Conservation (phyloP, 768 basidiomycete genomes). For the Rhizopogon salebrosus region DNA sequence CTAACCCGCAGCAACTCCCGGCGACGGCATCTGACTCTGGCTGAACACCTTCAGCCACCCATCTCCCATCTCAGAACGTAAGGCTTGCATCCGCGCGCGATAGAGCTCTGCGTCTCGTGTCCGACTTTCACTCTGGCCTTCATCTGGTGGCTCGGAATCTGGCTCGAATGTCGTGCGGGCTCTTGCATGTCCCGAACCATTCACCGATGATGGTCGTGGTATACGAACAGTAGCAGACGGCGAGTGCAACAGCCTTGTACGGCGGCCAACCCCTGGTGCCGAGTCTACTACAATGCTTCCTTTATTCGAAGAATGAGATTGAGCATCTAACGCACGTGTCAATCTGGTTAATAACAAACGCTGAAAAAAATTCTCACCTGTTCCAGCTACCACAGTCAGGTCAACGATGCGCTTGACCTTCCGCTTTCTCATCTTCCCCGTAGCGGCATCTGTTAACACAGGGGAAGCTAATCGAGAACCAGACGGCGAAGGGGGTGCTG, state of each 20-base stretch:
- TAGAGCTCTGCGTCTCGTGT: slow-evolving; percentile 63
- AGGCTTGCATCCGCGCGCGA: slow-evolving; percentile 70
- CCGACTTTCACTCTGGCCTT: slow-evolving; percentile 18
- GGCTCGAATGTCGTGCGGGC: slow-evolving; percentile 51
- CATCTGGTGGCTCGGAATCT: slow-evolving; percentile 2
- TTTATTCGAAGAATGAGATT: neutral
- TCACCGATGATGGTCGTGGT: slow-evolving; percentile 11
- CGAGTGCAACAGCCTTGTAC: slow-evolving; percentile 4
- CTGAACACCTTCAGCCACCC: slow-evolving; percentile 84
- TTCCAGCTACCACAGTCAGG: slow-evolving; percentile 46
- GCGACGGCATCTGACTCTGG: slow-evolving; percentile 41
- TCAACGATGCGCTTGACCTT: slow-evolving; percentile 77
- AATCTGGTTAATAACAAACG: slow-evolving; percentile 23
- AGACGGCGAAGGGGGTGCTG: slow-evolving; percentile 28
- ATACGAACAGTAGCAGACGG: slow-evolving; percentile 14
- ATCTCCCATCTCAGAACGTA: slow-evolving; percentile 86
- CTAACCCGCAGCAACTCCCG: slow-evolving; percentile 9
- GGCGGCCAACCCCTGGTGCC: neutral
- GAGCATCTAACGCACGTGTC: slow-evolving; percentile 26
- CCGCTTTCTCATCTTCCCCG: slow-evolving; percentile 47
- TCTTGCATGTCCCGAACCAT: slow-evolving; percentile 9
- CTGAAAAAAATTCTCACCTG: slow-evolving; percentile 27
- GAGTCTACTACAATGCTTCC: neutral
- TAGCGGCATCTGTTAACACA: slow-evolving; percentile 32
- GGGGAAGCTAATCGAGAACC: slow-evolving; percentile 43